Conservation (phyloP, 768 basidiomycete species). For the Lyophyllum decastes region DNA sequence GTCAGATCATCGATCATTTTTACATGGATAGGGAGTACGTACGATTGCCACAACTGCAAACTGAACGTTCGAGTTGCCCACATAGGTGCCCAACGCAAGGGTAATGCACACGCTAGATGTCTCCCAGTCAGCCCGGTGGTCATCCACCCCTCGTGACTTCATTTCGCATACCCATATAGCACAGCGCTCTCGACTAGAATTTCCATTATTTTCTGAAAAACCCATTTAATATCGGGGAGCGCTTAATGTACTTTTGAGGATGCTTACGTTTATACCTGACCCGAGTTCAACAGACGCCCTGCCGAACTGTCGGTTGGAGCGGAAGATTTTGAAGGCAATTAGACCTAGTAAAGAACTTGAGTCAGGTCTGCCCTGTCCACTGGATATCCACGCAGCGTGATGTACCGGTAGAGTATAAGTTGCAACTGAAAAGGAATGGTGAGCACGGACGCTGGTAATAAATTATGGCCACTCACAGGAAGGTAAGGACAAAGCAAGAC, state of each 20-base stretch:
- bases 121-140: background rate
- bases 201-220: constrained; percentile 22
- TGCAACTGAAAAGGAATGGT: constrained; percentile 14
- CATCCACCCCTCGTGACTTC: background rate
- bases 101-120: constrained; percentile 15
- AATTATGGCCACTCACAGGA: constrained; percentile 12
- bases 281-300: constrained; percentile 1
- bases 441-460: background rate
- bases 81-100: constrained; percentile 16
- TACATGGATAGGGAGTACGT: background rate
- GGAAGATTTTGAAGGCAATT: constrained; percentile 20
- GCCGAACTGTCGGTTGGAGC: constrained; percentile 11
- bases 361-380: background rate
- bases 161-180: constrained; percentile 16
- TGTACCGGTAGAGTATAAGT: constrained; percentile 20
- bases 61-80: constrained; percentile 16
- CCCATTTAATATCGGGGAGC: background rate
- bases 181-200: constrained; percentile 23
- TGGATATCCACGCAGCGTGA: background rate
- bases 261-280: constrained; percentile 8
- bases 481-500: constrained; percentile 19
- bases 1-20: constrained; percentile 10
- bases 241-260: background rate
- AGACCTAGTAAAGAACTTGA: constrained; percentile 7
- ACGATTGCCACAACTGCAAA: constrained; percentile 19